Evolutionary conservation across 441 rosid genomes (phyloP).

Genomic region (Arabidopsis lyrata): DNA sequence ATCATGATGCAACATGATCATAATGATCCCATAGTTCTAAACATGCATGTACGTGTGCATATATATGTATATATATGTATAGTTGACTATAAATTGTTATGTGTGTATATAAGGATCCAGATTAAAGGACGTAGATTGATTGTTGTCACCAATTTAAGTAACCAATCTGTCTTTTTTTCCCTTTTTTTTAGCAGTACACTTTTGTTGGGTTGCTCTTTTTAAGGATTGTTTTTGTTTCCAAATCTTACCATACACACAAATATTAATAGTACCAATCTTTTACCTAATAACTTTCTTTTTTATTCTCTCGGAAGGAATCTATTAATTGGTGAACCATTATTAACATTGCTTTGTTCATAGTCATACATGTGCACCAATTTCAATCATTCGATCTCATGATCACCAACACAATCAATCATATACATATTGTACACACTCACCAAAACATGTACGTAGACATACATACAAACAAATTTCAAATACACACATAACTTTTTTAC

Average conservation of each 20-base stretch:
- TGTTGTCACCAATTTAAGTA: slow-evolving; percentile 46
- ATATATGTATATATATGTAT: slow-evolving; percentile 23
- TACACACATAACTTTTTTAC: not conserved
- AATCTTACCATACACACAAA: slow-evolving; percentile 41
- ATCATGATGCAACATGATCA: slow-evolving; percentile 31
- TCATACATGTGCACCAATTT: slow-evolving; percentile 45
- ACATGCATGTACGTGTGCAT: slow-evolving; percentile 33
- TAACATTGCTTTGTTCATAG: slow-evolving; percentile 42
- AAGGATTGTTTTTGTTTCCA: slow-evolving; percentile 44
- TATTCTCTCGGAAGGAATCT: slow-evolving; percentile 40
- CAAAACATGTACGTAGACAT: slow-evolving; percentile 25
- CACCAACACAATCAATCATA: slow-evolving; percentile 36
- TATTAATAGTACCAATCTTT: slow-evolving; percentile 29
- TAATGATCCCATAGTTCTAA: slow-evolving; percentile 7
- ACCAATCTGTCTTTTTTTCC: slow-evolving; percentile 26
- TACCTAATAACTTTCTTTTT: slow-evolving; percentile 37
- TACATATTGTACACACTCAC: slow-evolving; percentile 31
- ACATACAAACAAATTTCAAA: not conserved
- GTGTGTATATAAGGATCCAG: slow-evolving; percentile 17
- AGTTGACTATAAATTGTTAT: slow-evolving; percentile 14
- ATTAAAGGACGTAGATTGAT: slow-evolving; percentile 38
- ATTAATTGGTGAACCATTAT: slow-evolving; percentile 38
- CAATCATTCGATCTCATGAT: slow-evolving; percentile 43
- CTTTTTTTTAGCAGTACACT: not conserved
- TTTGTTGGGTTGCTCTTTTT: slow-evolving; percentile 43